phyloP scores from a whole-genome alignment of 495 filamentous ascomycete species.

The Paragyromitra xinjiangensis region DNA sequence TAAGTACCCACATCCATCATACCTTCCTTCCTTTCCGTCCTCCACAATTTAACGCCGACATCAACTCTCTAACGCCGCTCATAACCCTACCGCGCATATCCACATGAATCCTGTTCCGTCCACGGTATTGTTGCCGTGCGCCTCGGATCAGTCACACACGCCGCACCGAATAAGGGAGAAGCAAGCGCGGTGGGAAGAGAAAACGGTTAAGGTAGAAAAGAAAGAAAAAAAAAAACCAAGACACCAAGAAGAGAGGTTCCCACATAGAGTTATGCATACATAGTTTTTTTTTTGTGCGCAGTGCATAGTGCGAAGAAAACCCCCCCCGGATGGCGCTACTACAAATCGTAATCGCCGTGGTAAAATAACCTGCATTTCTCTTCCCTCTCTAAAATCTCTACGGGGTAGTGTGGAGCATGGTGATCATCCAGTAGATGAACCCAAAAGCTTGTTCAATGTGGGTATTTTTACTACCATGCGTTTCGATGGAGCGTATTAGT shows the following conservation, averaged over 20 bases:
- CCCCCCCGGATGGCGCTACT: too few relatives aligned
- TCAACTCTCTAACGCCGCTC: constrained; percentile 10
- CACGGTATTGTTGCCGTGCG: constrained; percentile 7
- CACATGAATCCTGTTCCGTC: background rate
- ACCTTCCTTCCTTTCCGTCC: background rate
- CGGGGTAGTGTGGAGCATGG: background rate
- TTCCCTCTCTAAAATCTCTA: too few relatives aligned
- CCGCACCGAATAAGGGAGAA: background rate
- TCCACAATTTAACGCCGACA: constrained; percentile 13
- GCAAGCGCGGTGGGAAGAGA: background rate
- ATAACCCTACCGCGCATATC: background rate
- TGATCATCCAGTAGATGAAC: background rate
- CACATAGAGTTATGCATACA: background rate
- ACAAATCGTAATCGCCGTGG: too few relatives aligned
- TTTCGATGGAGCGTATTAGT: background rate
- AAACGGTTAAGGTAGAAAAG: background rate
- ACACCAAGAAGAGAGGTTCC: background rate
- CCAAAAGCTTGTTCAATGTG: background rate
- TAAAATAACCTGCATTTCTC: too few relatives aligned
- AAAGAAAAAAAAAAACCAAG: background rate
- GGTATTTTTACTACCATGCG: background rate
- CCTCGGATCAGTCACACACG: constrained; percentile 7
- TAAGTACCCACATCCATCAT: background rate
- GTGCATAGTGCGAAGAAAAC: too few relatives aligned
- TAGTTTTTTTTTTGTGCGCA: background rate